Percentiles rank a stretch among this genome's conserved stretches.
Conservation (phyloP, 2,329 filamentous ascomycete genomes). For the Cryphonectria nitschkei region DNA sequence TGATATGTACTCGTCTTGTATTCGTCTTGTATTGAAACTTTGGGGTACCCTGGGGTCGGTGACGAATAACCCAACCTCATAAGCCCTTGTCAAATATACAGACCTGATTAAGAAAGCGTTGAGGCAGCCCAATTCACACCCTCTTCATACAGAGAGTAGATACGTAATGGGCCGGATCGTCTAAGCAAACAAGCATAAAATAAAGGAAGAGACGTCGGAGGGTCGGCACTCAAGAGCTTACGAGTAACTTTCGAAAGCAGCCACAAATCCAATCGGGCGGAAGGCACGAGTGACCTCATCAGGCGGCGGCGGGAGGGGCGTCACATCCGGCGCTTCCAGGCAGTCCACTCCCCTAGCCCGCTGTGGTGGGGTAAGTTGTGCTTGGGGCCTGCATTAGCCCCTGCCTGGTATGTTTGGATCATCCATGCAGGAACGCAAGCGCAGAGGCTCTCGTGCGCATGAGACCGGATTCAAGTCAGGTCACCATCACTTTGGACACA, state of each 20-base stretch:
- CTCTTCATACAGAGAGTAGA: not conserved
- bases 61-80: too few species aligned
- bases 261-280: not conserved
- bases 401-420: not conserved
- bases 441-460: not conserved
- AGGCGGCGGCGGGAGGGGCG: not conserved
- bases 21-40: too few species aligned
- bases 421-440: not conserved
- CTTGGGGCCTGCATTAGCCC: slow-evolving; percentile 1
- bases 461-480: not conserved
- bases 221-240: not conserved
- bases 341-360: not conserved
- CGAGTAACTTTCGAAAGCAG: not conserved
- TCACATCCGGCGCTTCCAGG: slow-evolving; percentile 2
- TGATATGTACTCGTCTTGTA: too few species aligned
- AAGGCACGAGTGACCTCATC: not conserved
- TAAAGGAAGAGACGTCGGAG: not conserved
- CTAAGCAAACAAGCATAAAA: not conserved
- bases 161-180: not conserved
- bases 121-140: too few species aligned
- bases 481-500: not conserved
- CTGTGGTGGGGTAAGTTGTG: not conserved
- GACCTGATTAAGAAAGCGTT: too few species aligned
- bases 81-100: too few species aligned
- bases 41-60: too few species aligned